Evolutionary conservation across 1,139 yeast genomes (phyloP), one percentile per base, ranked within the genome.

Genomic region (Nematodospora anomalae): DNA sequence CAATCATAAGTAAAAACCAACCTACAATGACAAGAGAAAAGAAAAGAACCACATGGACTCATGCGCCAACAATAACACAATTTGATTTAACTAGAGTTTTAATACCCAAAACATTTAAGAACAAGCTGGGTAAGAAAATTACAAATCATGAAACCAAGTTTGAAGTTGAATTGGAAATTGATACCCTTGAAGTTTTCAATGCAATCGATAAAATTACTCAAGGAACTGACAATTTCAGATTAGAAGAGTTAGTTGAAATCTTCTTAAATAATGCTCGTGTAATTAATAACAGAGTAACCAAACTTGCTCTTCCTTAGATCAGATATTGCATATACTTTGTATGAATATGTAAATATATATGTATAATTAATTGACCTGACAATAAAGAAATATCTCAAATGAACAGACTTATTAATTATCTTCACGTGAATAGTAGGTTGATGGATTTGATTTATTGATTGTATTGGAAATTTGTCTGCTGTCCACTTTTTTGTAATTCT

Each of bases 81-180:
- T 76, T 84, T 50, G 94, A 84, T 58, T 62, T 83, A 46, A 84
- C 94, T 1, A 71, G 74, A 47, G 87, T 83, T 4, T 60, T 67
- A 36, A 64, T 68, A 25, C 78, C 77, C 13, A 62, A 67, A 36
- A 71, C 68, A 33, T 62, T 65, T 51, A 70, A 71, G 38, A 70
- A 67, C 39, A 69, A 68, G 36, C 48, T 57, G 2, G 74, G 74
- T 13, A 66, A 64, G 45, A 52, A 57, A 39, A 48, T 73, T 34
- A 51, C 56, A 20, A 70, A 67, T 52, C 56, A 72, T 55, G 67
- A 75, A 49, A 57, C 63, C 43, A 45, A 67, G 51, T 47, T 60
- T 44, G 94, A 84, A 57, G 67, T 82, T 31, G 94, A 84, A 56
- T 61, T 89, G 36, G 97, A 89, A 63, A 65, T 86, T 31, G 88